phyloP scores from a whole-genome alignment of 2,329 filamentous ascomycete genomes.

The Exophiala bonariae region DNA sequence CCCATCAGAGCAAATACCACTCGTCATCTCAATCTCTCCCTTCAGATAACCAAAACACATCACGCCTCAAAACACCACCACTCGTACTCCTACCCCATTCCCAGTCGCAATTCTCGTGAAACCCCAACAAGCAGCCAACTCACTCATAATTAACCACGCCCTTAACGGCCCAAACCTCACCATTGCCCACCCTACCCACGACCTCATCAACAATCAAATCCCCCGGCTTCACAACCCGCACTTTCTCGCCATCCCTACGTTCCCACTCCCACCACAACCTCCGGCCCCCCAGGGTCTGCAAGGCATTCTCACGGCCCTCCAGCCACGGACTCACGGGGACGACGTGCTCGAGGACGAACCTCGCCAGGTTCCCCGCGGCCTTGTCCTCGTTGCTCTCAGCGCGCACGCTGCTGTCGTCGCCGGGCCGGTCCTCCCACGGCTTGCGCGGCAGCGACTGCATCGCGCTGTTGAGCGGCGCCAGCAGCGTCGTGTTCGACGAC shows the following conservation, averaged over 20 bases:
- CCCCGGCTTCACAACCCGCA: constrained; percentile 66
- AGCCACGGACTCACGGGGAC: constrained; percentile 74
- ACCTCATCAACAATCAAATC: constrained; percentile 74
- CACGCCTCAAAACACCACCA: too few relatives aligned
- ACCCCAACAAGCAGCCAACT: too few relatives aligned
- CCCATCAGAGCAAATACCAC: too few relatives aligned
- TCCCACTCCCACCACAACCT: constrained; percentile 78
- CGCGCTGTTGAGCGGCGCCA: constrained; percentile 82
- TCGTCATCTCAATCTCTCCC: too few relatives aligned
- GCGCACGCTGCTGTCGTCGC: constrained; percentile 31
- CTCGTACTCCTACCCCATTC: too few relatives aligned
- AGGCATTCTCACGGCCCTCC: constrained; percentile 61
- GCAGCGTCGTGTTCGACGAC: constrained; percentile 72
- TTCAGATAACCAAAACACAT: too few relatives aligned
- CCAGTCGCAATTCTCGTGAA: too few relatives aligned
- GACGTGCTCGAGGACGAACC: constrained; percentile 85
- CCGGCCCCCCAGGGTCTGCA: constrained; percentile 66
- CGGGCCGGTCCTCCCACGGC: constrained; percentile 66
- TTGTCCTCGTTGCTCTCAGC: constrained; percentile 68
- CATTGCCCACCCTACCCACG: constrained; percentile 77
- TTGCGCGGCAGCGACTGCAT: constrained; percentile 78
- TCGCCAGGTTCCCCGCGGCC: constrained; percentile 71
- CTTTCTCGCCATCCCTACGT: constrained; percentile 58
- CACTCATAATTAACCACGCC: constrained; percentile 57
- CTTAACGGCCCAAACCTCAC: constrained; percentile 79